Percentiles rank a stretch among this genome's conserved stretches.
phyloP scores from a whole-genome alignment of 495 filamentous ascomycete genomes.

The Hyaloscypha finlandica region DNA sequence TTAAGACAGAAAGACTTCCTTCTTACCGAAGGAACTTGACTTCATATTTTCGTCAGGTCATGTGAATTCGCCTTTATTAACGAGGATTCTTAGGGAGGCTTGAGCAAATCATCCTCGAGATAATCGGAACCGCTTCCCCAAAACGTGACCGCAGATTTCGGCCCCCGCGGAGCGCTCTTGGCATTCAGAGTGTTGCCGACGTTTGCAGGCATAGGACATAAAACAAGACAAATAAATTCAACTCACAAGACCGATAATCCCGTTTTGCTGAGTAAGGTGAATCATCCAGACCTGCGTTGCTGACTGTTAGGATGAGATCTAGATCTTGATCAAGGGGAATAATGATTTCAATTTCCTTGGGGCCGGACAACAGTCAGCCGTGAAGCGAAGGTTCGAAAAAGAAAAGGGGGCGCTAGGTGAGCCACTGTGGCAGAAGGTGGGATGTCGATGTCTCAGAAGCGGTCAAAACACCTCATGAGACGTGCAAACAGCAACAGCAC shows the following conservation, averaged over 20 bases:
- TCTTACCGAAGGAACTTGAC: background rate
- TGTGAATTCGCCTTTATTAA: background rate
- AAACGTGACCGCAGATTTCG: background rate
- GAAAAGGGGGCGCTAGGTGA: background rate
- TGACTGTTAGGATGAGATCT: background rate
- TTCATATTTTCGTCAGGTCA: background rate
- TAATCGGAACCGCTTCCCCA: background rate
- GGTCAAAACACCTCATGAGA: slow-evolving; percentile 6
- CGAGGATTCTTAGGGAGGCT: too few species aligned
- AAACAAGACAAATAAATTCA: background rate
- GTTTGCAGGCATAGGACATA: background rate
- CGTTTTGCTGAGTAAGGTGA: background rate
- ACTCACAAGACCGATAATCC: background rate
- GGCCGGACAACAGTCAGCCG: slow-evolving; percentile 3
- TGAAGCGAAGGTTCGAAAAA: background rate
- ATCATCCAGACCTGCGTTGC: background rate
- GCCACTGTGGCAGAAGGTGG: slow-evolving; percentile 17
- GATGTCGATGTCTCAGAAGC: slow-evolving; percentile 13
- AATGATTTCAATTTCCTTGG: background rate
- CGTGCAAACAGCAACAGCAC: background rate
- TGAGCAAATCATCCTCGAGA: background rate
- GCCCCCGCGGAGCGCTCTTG: background rate
- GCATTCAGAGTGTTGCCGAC: background rate
- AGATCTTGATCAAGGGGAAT: background rate
- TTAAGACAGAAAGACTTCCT: background rate